A percentile compares a stretch with the other conserved stretches of the same genome.
These are phyloP conservation scores for Zasmidium angulare DNA, from an alignment of 2,329 filamentous ascomycete genomes.

Conservation along the genomic window DNA sequence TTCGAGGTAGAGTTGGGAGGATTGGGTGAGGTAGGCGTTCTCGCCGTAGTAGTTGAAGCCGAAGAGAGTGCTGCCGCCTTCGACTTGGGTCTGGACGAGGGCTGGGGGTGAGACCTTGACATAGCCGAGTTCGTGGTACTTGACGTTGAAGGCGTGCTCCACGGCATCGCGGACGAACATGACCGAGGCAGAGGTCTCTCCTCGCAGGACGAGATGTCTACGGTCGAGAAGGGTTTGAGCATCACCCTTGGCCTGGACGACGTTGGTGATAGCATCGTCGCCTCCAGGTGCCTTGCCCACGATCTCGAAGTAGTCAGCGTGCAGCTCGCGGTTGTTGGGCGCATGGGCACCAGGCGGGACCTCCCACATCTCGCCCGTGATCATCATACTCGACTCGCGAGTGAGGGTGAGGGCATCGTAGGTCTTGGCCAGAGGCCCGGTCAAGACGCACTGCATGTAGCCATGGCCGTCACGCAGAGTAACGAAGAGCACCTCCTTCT, in stretches of 20 bases:
- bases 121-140: conserved; percentile 74
- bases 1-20: conserved; percentile 95
- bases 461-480: conserved; percentile 84
- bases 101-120: conserved; percentile 85
- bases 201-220: conserved; percentile 80
- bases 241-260: conserved; percentile 67
- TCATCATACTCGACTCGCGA: conserved; percentile 80
- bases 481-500: conserved; percentile 84
- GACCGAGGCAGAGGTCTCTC: conserved; percentile 78
- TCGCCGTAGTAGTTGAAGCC: conserved; percentile 86
- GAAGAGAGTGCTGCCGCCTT: conserved; percentile 90
- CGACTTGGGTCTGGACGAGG: conserved; percentile 91
- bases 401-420: conserved; percentile 86
- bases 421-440: conserved; percentile 81
- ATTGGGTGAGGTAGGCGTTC: conserved; percentile 91
- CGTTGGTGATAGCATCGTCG: conserved; percentile 89
- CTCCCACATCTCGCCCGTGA: conserved; percentile 79
- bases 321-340: conserved; percentile 80
- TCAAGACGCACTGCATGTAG: conserved; percentile 79
- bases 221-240: conserved; percentile 74
- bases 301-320: conserved; percentile 85
- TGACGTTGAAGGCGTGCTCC: conserved; percentile 75
- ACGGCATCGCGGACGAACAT: conserved; percentile 83
- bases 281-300: conserved; percentile 76
- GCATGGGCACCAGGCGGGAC: conserved; percentile 77